These are phyloP conservation scores for Myxozyma kluyveri DNA, from an alignment of 805 yeast species.

Conservation along the genomic window DNA sequence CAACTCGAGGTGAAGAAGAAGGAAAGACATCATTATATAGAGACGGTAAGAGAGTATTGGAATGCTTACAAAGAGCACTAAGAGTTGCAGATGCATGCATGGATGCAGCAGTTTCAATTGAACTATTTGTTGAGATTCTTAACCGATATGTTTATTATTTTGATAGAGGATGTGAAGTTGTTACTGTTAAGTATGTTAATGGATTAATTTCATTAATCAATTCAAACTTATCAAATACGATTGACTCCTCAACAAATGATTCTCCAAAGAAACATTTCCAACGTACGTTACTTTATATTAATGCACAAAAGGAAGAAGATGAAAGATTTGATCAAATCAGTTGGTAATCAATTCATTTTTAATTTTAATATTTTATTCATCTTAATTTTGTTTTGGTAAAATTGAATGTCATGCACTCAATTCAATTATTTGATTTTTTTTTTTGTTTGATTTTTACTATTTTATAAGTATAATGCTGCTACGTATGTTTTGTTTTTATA, in stretches of 20 bases:
- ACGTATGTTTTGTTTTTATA: neutral
- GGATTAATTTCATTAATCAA: slow-evolving; percentile 78
- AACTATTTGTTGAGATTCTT: slow-evolving; percentile 84
- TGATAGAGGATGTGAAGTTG: slow-evolving; percentile 69
- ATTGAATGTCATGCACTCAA: neutral
- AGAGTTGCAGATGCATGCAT: slow-evolving; percentile 92
- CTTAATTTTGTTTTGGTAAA: neutral
- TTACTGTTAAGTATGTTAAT: slow-evolving; percentile 73
- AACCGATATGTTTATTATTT: slow-evolving; percentile 82
- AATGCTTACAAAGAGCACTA: slow-evolving; percentile 82
- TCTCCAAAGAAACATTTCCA: slow-evolving; percentile 56
- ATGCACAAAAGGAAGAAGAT: slow-evolving; percentile 65
- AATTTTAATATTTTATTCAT: neutral
- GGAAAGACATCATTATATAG: slow-evolving; percentile 44
- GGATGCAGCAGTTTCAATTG: slow-evolving; percentile 71
- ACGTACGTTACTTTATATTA: slow-evolving; percentile 69
- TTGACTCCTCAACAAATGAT: slow-evolving; percentile 36
- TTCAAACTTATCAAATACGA: slow-evolving; percentile 35
- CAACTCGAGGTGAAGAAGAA: slow-evolving; percentile 47
- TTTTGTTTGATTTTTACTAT: neutral
- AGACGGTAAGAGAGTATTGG: slow-evolving; percentile 74
- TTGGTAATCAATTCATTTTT: slow-evolving; percentile 13
- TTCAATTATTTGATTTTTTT: neutral
- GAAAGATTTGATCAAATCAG: slow-evolving; percentile 46
- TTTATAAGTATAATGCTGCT: no score